Percentiles rank a stretch among this genome's conserved stretches.
phyloP scores from a whole-genome alignment of 2,329 filamentous ascomycete species.

The Celoporthe dispersa region DNA sequence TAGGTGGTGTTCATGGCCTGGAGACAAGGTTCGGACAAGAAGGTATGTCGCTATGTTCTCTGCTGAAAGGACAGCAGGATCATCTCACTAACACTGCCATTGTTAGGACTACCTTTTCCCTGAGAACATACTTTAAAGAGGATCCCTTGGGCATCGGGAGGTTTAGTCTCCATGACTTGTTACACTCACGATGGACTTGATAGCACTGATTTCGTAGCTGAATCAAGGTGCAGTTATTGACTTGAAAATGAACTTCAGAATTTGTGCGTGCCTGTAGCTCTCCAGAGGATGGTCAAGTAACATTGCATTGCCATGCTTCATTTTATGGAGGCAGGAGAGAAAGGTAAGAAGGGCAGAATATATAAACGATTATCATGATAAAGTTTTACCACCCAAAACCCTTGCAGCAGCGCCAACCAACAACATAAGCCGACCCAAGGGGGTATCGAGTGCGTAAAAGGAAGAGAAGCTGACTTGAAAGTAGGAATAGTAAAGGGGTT shows the following conservation, averaged over 20 bases:
- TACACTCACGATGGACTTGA: background rate
- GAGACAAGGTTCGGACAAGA: background rate
- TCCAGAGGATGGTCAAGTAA: background rate
- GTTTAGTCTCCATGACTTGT: background rate
- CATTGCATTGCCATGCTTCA: background rate
- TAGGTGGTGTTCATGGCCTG: background rate
- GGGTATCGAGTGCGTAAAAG: slow-evolving; percentile 31
- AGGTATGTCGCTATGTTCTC: background rate
- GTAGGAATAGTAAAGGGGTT: slow-evolving; percentile 10
- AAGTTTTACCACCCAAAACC: slow-evolving; percentile 21
- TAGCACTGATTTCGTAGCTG: background rate
- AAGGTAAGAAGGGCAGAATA: background rate
- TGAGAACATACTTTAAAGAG: background rate
- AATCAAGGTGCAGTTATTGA: background rate
- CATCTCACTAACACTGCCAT: background rate
- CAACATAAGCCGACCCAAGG: slow-evolving; percentile 30
- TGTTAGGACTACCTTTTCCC: background rate
- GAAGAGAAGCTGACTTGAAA: slow-evolving; percentile 20
- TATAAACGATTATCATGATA: background rate
- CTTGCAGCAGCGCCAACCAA: slow-evolving; percentile 21
- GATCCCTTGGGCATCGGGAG: background rate
- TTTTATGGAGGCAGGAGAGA: background rate
- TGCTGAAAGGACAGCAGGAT: background rate
- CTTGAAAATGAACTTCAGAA: background rate
- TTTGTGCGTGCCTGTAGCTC: no score